Evolutionary conservation across 2,329 filamentous ascomycete species (phyloP).

Genomic region (Incumbomyces lentus): DNA sequence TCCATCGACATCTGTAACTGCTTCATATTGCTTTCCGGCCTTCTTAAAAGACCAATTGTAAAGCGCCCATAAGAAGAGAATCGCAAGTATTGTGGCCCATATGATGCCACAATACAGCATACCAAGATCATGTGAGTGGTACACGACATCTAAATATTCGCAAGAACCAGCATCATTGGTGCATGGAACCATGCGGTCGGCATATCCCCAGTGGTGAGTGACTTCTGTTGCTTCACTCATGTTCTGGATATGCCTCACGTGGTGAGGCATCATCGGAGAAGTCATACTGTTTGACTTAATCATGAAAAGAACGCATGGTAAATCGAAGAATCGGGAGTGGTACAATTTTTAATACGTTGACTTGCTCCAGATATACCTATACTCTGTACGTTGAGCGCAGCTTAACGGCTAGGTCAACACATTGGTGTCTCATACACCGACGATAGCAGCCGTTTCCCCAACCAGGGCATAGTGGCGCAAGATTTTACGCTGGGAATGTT

Average conservation of each 20-base stretch:
- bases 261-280: slow-evolving; percentile 1
- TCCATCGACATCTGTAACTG: neutral
- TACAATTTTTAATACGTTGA: no score
- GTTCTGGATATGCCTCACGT: slow-evolving; percentile 36
- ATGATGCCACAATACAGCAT: slow-evolving; percentile 49
- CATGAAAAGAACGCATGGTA: neutral
- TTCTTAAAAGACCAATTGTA: slow-evolving; percentile 2
- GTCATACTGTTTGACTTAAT: neutral
- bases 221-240: slow-evolving; percentile 28
- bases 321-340: no score
- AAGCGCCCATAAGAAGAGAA: slow-evolving; percentile 37
- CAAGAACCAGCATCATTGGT: slow-evolving; percentile 49
- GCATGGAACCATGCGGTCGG: slow-evolving; percentile 44
- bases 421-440: no score
- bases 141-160: slow-evolving; percentile 47
- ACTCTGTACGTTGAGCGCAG: no score
- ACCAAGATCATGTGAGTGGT: slow-evolving; percentile 42
- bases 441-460: no score
- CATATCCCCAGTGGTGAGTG: slow-evolving; percentile 49
- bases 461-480: no score
- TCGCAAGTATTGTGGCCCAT: slow-evolving; percentile 43
- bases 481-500: neutral
- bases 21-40: neutral
- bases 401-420: no score
- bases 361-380: no score